Conservation (phyloP, 2,329 filamentous ascomycete species). For the Diaporthe australafricana region DNA sequence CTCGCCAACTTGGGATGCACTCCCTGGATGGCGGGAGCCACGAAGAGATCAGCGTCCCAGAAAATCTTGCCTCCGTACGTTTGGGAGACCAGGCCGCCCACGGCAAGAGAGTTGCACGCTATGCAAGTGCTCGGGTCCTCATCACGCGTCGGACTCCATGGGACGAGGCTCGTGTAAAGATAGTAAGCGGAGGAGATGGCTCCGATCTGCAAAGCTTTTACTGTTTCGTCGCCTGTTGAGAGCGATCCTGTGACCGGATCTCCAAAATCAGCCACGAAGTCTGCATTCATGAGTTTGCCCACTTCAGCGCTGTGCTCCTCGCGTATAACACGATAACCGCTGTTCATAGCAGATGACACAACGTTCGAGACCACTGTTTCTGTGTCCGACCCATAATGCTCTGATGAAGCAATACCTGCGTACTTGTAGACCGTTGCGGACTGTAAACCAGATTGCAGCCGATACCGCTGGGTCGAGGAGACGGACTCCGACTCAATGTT, state of each 20-base stretch:
- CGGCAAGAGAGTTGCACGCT: slow-evolving; percentile 40
- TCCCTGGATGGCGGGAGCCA: slow-evolving; percentile 44
- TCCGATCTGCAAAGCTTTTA: slow-evolving; percentile 32
- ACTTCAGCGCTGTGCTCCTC: slow-evolving; percentile 30
- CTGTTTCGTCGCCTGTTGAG: slow-evolving; percentile 21
- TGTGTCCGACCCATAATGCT: slow-evolving; percentile 32
- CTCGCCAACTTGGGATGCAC: slow-evolving; percentile 43
- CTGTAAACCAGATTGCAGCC: slow-evolving; percentile 13
- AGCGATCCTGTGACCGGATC: slow-evolving; percentile 33
- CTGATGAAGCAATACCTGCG: slow-evolving; percentile 32
- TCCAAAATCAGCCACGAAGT: slow-evolving; percentile 35
- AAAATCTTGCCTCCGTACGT: slow-evolving; percentile 46
- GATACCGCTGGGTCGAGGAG: slow-evolving; percentile 20
- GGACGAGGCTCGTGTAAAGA: slow-evolving; percentile 34
- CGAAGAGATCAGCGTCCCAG: slow-evolving; percentile 47
- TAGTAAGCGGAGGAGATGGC: slow-evolving; percentile 36
- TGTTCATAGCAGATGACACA: slow-evolving; percentile 6
- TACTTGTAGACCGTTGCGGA: slow-evolving; percentile 34
- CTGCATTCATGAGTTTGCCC: slow-evolving; percentile 27
- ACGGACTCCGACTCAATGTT: background rate
- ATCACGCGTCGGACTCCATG: slow-evolving; percentile 19
- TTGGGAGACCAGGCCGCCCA: slow-evolving; percentile 45
- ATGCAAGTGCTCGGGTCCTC: slow-evolving; percentile 33
- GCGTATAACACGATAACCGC: slow-evolving; percentile 13
- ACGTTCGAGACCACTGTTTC: slow-evolving; percentile 16